Evolutionary conservation across 192 early-diverging fungal species (phyloP), one percentile per base, ranked within the genome.

Genomic region (Rhizophagus prolifer): DNA sequence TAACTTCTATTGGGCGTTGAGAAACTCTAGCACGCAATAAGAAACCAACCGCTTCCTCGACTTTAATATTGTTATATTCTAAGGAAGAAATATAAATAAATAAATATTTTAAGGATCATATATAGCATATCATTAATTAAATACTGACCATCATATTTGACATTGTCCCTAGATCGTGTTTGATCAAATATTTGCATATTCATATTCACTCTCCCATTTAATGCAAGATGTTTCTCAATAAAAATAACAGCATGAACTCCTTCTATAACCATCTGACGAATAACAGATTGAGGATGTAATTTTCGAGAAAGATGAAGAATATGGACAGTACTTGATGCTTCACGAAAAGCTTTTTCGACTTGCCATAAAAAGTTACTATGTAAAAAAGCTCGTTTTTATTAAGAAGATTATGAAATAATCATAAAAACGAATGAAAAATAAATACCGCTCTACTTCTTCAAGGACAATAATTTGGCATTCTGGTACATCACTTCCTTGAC

Each of bases 241-340:
- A 79, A 74, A 23, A 79, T 30, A 28, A 79, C 72, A 41, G 78
- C 78, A 64, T 67, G 78, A 9, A 79, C 78, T 31, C 78, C 78
- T 69, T 79, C 78, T 19, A 79, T 74, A 66, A 79, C 75, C 78
- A 79, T 79, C 54, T 79, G 78, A 50, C 78, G 78, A 62, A 79
- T 59, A 59, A 79, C 78, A 44, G 78, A 59, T 7, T 66, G 60
- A 58, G 68, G 46, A 38, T 66, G 75, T 26, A 76, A 47, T 41
- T 76, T 79, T 30, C 78, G 31, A 47, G 70, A 79, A 25, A 79
- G 50, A 68, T 74, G 78, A 54, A 79, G 50, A 8, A 36, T 79
- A 58, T 79, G 78, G 1, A 79, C 63, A 25, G 78, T 36, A 46
- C 74, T 79, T 21, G 38, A 34, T 41, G 78, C 78, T 23, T 79